Conservation (phyloP, 805 yeast genomes). For the Myxozyma monticola region DNA sequence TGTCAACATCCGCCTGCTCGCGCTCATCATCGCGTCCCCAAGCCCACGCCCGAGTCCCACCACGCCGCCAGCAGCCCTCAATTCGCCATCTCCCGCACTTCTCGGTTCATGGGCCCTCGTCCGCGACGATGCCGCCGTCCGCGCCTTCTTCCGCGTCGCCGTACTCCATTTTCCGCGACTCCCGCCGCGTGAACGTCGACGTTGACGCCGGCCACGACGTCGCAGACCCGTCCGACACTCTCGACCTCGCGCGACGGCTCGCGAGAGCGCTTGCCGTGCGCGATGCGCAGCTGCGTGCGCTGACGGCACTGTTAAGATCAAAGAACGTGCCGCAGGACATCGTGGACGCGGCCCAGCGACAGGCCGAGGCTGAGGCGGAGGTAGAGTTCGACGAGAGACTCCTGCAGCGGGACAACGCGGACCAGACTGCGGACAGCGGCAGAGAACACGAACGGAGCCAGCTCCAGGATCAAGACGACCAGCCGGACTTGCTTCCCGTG, state of each 20-base stretch:
- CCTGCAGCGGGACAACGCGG: too few relatives aligned
- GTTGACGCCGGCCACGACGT: slow-evolving; percentile 3
- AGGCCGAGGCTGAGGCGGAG: not conserved
- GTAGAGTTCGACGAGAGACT: too few relatives aligned
- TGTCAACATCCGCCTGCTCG: too few relatives aligned
- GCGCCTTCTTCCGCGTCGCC: slow-evolving; percentile 22
- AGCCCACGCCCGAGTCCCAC: too few relatives aligned
- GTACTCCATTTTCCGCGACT: slow-evolving; percentile 26
- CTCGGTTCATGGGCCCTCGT: too few relatives aligned
- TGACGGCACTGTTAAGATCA: not conserved
- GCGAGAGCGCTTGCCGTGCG: not conserved
- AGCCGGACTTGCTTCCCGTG: too few relatives aligned
- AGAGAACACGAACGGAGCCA: too few relatives aligned
- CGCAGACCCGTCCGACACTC: not conserved
- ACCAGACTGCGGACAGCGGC: too few relatives aligned
- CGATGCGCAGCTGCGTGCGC: slow-evolving; percentile 3
- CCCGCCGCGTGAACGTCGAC: slow-evolving; percentile 7
- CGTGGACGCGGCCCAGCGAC: not conserved
- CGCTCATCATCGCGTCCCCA: too few relatives aligned
- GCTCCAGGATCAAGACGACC: too few relatives aligned
- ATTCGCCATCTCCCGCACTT: too few relatives aligned
- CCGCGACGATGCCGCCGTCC: not conserved
- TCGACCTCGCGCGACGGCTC: not conserved
- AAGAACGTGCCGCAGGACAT: not conserved
- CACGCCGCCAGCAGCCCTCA: not conserved